Evolutionary conservation across 164 flowering plant genomes (phyloP), one percentile per base, ranked within the genome.

Genomic region (Aristolochia californica): DNA sequence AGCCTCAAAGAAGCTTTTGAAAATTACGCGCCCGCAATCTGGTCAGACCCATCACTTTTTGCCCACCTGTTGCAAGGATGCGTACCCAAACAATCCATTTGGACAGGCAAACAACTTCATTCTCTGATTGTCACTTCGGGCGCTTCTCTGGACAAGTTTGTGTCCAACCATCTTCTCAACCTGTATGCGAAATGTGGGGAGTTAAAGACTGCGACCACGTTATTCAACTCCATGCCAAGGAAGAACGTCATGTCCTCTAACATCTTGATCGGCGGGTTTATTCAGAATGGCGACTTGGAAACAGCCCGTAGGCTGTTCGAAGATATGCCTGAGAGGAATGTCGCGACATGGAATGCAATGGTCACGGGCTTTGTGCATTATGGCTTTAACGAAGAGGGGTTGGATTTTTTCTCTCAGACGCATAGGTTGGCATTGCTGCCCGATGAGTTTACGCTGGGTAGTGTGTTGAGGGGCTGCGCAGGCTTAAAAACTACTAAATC

Each of bases 341-440:
- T 81, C 10, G 82, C 81, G 0, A 70, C 96, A 2, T 87, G 84
- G 84, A 87, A 83, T 57, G 89, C 84, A 0, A 79, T 85, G 79
- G 72, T 85, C n/a, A 50, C 77, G 0, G 90, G 86, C 5, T 40
- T 77, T 68, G 63, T 67, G 4, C 79, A 83, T 64, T 74, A 64
- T 54, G 88, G 77, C 53, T 56, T 50, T 43, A 80, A 81, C 59
- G 84, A 80, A 56, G 80, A 76, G 43, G 91, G 83, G 10, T 56
- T 85, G 66, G 26, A 61, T n/a, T 73, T 78, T 68, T 77, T 88
- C 59, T 51, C 48, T 8, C 59, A 63, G 58, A 66, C 66, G 74
- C 61, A 52, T 38, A 58, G 60, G 44, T 14, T 52, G 34, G 74
- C 67, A 17, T 15, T 70, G 8, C 28, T 20, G 20, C 65, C 74